Percentiles rank a stretch among this genome's conserved stretches.
Conservation (phyloP, 2,329 filamentous ascomycete species). For the Botrytis hyacinthi region DNA sequence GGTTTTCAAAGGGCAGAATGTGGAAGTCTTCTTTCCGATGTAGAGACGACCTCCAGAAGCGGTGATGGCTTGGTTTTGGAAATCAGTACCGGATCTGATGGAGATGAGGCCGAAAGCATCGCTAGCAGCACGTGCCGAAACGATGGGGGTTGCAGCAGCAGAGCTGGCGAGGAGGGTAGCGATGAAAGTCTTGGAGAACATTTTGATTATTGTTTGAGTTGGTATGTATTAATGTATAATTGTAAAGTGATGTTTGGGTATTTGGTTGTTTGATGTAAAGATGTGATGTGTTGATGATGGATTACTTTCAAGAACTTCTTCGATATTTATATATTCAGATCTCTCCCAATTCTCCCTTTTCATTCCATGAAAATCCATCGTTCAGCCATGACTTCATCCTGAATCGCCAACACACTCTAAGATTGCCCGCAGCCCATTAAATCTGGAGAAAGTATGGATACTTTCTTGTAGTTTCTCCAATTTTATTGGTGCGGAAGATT, state of each 20-base stretch:
- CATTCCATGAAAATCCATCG: not conserved
- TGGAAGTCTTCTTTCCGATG: slow-evolving; percentile 12
- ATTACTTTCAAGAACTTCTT: not conserved
- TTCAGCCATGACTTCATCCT: slow-evolving; percentile 7
- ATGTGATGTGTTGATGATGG: not conserved
- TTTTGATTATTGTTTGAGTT: slow-evolving; percentile 13
- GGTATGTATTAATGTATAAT: slow-evolving; percentile 1
- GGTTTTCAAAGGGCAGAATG: slow-evolving; percentile 27
- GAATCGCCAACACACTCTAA: not conserved
- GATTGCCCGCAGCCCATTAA: not conserved
- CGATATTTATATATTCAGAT: slow-evolving; percentile 11
- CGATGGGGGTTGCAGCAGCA: slow-evolving; percentile 20
- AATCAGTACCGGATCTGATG: not conserved
- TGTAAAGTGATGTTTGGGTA: not conserved
- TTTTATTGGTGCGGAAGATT: slow-evolving; percentile 7
- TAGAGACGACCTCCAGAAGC: not conserved
- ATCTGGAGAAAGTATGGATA: not conserved
- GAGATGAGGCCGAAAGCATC: slow-evolving; percentile 26
- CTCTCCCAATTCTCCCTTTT: not conserved
- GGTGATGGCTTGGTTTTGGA: slow-evolving; percentile 15
- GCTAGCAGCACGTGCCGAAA: not conserved
- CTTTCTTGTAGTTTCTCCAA: not conserved
- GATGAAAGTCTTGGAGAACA: slow-evolving; percentile 24
- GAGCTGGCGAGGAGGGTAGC: slow-evolving; percentile 20
- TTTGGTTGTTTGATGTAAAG: not conserved